Evolutionary conservation across 805 yeast genomes (phyloP), one percentile per base, ranked within the genome.

Genomic region (Alloascoidea africana): DNA sequence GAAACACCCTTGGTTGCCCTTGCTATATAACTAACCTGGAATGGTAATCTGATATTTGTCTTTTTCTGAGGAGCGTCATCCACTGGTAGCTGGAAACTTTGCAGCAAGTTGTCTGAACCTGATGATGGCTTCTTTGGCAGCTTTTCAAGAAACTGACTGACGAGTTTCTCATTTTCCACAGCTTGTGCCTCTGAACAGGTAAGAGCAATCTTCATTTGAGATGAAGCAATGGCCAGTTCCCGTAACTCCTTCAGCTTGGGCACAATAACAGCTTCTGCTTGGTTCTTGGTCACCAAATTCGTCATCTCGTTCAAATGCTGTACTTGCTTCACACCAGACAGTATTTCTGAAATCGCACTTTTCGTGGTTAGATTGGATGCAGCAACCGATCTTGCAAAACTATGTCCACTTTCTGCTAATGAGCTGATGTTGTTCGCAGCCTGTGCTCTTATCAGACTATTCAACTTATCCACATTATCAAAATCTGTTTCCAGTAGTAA

Each of bases 341-440:
- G 55, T 5, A 60, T 49, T 48, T 89, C 93, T 38, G 64, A 63
- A 14, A 86, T 63, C 3, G 73, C 65, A 38, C 72, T 73, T 14
- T 74, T 64, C 1, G 69, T 59, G 2, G 85, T 73, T 3, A 85
- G 55, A 18, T 70, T 66, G 0, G 94, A 68, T 16, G 72, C 63
- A 2, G 94, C 76, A 47, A 62, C 70, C 3, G 74, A 63, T 46
- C 74, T 68, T 2, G 97, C 95, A 56, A 70, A 87, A 1, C 77
- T 61, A 52, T 91, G 96, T 0, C 98, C 98, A 39, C 80, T 64
- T 40, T 87, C 91, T 5, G 95, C 87, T 37, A 91, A 73, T 4
- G 70, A 63, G 48, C 87, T 76, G 40, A 84, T 62, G 49, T 83
- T 82, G 47, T 84, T 87, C 23, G 86, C 76, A 0, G 82, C 79